Evolutionary conservation across 2,329 filamentous ascomycete genomes (phyloP), one percentile per base, ranked within the genome.

Genomic region (Botrytis tulipae): DNA sequence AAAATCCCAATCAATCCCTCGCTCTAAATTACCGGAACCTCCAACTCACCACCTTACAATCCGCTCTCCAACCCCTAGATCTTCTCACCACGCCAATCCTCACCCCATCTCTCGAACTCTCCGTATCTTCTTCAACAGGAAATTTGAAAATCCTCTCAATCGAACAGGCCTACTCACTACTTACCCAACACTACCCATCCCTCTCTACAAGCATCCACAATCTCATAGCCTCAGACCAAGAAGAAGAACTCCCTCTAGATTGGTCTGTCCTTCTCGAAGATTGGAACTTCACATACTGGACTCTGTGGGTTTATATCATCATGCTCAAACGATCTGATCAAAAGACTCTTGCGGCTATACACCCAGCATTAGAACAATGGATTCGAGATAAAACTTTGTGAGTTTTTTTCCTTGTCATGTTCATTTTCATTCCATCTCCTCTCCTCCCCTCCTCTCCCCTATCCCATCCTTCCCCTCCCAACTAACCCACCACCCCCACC

Each of bases 81-180:
- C 35, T 62, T 8, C 48, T 73, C 59, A 59, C 74, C 2, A 65
- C 73, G 14, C 46, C 42, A 59, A 35, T 48, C 1, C 48, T 71
- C 12, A 16, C 48, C 51, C 18, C 51, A 69, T 22, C 46, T 32
- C 5, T 66, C 73, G 70, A 37, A 70, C 18, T 3, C 35, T 20
- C 54, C 8, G 20, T 25, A 22, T 22, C 25, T 22, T 42, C 18
- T 14, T 6, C n/a, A 42, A 32, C 66, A 29, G 29, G 46, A 2
- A 44, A 63, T 12, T 54, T 72, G 10, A 73, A 76, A 18, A 87
- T 77, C 9, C 40, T 80, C 6, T 76, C 77, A 22, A 70, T 80
- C 16, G 76, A 77, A 37, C 74, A 71, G 48, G 78, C 78, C 25
- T 80, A 75, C 65, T 67, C 57, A 37, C 78, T 76, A 69, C 66